Conservation (phyloP, 352 stramenopile species). For the Phytopythium helicoides region DNA sequence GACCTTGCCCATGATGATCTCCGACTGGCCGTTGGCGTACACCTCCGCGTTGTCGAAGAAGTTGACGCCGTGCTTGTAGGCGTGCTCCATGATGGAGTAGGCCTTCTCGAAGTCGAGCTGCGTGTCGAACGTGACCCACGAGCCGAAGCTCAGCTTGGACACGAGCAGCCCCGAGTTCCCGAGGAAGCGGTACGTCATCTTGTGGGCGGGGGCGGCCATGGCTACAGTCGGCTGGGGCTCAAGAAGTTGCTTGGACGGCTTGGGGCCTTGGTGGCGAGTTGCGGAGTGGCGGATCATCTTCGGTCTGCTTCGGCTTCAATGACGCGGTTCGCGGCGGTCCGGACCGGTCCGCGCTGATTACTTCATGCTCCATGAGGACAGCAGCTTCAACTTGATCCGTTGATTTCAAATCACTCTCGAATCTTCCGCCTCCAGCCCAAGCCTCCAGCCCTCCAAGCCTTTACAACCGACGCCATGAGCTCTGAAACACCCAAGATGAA, state of each 20-base stretch:
- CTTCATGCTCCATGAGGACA: no score
- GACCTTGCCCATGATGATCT: conserved; percentile 52
- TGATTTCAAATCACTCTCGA: no score
- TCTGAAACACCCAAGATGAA: conserved; percentile 30
- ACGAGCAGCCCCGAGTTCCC: conserved; percentile 46
- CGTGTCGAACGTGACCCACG: conserved; percentile 33
- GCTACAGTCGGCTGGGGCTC: no score
- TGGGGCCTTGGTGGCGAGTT: no score
- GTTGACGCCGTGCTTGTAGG: conserved; percentile 59
- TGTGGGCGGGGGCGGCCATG: conserved; percentile 16
- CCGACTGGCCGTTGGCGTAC: conserved; percentile 41
- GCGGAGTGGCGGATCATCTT: no score
- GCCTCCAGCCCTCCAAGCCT: conserved; percentile 8
- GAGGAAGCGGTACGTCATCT: conserved; percentile 53
- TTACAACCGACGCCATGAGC: no score
- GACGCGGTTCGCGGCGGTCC: no score
- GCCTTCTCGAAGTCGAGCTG: conserved; percentile 45
- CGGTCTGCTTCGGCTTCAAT: no score
- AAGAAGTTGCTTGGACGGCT: no score
- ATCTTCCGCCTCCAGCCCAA: no score
- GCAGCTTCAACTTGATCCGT: no score
- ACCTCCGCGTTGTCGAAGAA: conserved; percentile 64
- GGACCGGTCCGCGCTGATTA: no score
- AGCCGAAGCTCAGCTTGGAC: conserved; percentile 45
- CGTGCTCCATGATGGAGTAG: conserved; percentile 47